Percentiles rank a stretch among this genome's conserved stretches.
phyloP scores from a whole-genome alignment of 345 rosid genomes.

The Eucalyptus tenuipes region DNA sequence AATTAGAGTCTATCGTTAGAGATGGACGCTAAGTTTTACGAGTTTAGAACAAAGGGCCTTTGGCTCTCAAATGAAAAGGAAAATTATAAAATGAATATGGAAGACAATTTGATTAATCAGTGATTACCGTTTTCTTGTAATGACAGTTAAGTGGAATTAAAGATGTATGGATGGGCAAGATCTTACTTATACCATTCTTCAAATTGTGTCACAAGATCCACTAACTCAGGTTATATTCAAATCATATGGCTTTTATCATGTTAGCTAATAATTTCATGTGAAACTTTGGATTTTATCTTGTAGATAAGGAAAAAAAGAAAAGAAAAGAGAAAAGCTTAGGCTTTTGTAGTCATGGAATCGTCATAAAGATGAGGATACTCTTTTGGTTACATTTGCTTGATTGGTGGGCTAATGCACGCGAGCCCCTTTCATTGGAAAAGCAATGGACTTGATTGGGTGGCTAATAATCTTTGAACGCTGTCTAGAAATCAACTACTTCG shows the following conservation, averaged over 20 bases:
- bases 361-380: background rate
- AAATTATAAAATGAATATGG: no score
- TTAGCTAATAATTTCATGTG: background rate
- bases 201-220: background rate
- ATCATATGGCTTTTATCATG: background rate
- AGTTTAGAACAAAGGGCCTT: no score
- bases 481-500: no score
- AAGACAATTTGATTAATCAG: background rate
- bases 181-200: background rate
- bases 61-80: no score
- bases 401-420: background rate
- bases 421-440: background rate
- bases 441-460: background rate
- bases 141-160: background rate
- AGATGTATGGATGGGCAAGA: background rate
- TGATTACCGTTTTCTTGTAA: accelerated
- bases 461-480: no score
- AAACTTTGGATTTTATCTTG: background rate
- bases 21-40: no score
- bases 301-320: background rate
- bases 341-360: background rate
- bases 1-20: no score
- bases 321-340: background rate
- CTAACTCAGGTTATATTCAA: background rate
- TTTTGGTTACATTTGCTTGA: background rate